Evolutionary conservation across 352 stramenopile genomes (phyloP).

Genomic region (Globisporangium nodosum): DNA sequence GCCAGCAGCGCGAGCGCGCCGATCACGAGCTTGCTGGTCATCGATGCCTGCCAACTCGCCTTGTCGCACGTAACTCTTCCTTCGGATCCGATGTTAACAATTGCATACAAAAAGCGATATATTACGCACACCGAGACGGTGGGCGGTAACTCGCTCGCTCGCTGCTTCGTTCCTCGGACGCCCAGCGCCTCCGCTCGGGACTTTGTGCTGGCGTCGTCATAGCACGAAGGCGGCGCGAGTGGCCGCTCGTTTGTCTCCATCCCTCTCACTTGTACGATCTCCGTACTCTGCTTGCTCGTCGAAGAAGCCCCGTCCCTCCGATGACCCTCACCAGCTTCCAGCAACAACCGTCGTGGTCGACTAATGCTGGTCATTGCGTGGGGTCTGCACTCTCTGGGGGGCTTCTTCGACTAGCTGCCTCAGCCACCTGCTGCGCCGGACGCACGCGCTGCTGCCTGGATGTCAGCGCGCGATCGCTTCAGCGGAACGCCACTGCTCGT

Average conservation of each 20-base stretch:
- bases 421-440: slow-evolving; percentile 29
- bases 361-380: no score
- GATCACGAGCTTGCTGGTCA: slow-evolving; percentile 40
- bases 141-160: not conserved
- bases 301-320: slow-evolving; percentile 3
- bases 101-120: not conserved
- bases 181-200: slow-evolving; percentile 18
- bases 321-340: not conserved
- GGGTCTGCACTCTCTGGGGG: not conserved
- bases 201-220: slow-evolving; percentile 38
- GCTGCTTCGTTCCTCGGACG: slow-evolving; percentile 20
- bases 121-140: not conserved
- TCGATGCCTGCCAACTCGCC: slow-evolving; percentile 2
- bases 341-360: no score
- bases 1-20: slow-evolving; percentile 40
- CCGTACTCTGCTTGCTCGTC: not conserved
- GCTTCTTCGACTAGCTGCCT: slow-evolving; percentile 10
- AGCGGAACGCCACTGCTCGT: not conserved
- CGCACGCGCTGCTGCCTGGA: slow-evolving; percentile 29
- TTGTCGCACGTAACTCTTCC: no score
- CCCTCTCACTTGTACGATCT: not conserved
- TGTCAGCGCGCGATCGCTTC: slow-evolving; percentile 23
- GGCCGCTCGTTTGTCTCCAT: not conserved
- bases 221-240: slow-evolving; percentile 11
- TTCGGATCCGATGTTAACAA: not conserved